Evolutionary conservation across 257 asterid species (phyloP), one percentile per base, ranked within the genome.

Genomic region (Solanum dulcamara): DNA sequence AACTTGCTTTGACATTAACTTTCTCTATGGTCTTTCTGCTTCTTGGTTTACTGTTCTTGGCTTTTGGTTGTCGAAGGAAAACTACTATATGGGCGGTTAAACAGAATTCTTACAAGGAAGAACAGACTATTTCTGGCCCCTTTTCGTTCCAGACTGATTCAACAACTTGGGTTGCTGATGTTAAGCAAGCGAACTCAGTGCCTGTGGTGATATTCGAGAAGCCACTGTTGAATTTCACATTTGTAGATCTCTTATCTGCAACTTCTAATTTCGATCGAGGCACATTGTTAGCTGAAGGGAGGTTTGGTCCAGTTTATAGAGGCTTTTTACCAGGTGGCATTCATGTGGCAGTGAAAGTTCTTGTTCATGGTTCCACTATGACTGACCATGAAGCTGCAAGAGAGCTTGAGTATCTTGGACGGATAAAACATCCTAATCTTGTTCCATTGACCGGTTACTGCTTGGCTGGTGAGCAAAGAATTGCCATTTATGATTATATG

Each of bases 11-110:
- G 66, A 93, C 88, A 62, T 89, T 96, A 44, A 91, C 97, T 24
- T 44, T 95, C 85, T 93, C 98, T 24, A 93, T 95, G 93, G 89
- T 94, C n/a, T 91, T 88, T 90, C 84, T 95, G 74, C 96, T 96
- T 28, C 84, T 91, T 40, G 98, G 95, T 28, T 86, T 96, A 90
- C 92, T 96, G 81, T 72, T 94, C 80, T 59, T 96, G 87, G 98
- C 99, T 26, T 92, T 95, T 81, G 92, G 97, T 80, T 94, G 96
- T 88, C 89, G 98, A 70, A 74, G 88, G 60, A 87, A 84, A 71
- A 81, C 89, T 32, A 84, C 72, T 11, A 84, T 80, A 81, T 84
- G 87, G 89, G 85, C 74, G 0, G 89, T 84, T 18, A 84, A 87
- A 80, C 89, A 87, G 80, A 32, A 51, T 14, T 80, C 89, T 64